phyloP scores from a whole-genome alignment of 345 rosid species.

The Luvunga scandens region DNA sequence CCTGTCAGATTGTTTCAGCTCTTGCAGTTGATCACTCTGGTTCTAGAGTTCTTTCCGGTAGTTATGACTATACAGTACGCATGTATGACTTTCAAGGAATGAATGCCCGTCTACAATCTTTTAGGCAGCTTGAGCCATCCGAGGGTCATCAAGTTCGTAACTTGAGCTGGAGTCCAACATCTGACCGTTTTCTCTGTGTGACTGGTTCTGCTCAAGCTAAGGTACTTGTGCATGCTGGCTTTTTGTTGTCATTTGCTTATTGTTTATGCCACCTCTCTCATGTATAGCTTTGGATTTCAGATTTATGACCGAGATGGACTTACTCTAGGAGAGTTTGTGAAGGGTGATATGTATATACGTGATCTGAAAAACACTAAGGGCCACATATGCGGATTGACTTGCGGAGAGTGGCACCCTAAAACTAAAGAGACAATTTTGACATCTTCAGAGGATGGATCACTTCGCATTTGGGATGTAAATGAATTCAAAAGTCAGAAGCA shows the following conservation, averaged over 20 bases:
- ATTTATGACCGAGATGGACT: slow-evolving; percentile 97
- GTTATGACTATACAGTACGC: slow-evolving; percentile 84
- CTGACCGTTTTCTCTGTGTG: slow-evolving; percentile 81
- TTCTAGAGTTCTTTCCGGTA: slow-evolving; percentile 92
- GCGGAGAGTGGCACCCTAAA: slow-evolving; percentile 96
- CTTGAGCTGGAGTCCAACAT: slow-evolving; percentile 93
- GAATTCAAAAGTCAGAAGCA: slow-evolving; percentile 93
- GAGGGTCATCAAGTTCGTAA: slow-evolving; percentile 96
- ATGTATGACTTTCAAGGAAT: slow-evolving; percentile 99
- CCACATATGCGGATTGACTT: slow-evolving; percentile 87
- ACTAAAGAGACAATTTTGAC: slow-evolving; percentile 81
- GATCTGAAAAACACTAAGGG: slow-evolving; percentile 98
- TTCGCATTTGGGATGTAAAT: slow-evolving; percentile 97
- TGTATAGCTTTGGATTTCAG: slow-evolving; percentile 34
- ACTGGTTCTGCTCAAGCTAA: slow-evolving; percentile 99
- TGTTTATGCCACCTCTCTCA: neutral
- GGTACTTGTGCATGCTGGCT: slow-evolving; percentile 32
- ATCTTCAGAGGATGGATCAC: slow-evolving; percentile 95
- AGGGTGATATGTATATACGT: slow-evolving; percentile 98
- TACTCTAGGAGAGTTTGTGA: slow-evolving; percentile 89
- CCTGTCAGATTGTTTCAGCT: slow-evolving; percentile 71
- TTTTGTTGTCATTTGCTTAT: neutral
- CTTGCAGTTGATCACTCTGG: slow-evolving; percentile 86
- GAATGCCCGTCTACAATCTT: slow-evolving; percentile 83
- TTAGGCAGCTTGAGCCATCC: slow-evolving; percentile 88